These are phyloP conservation scores for Helichrysum umbraculigerum DNA, from an alignment of 129 eudicot genomes.

Conservation along the genomic window DNA sequence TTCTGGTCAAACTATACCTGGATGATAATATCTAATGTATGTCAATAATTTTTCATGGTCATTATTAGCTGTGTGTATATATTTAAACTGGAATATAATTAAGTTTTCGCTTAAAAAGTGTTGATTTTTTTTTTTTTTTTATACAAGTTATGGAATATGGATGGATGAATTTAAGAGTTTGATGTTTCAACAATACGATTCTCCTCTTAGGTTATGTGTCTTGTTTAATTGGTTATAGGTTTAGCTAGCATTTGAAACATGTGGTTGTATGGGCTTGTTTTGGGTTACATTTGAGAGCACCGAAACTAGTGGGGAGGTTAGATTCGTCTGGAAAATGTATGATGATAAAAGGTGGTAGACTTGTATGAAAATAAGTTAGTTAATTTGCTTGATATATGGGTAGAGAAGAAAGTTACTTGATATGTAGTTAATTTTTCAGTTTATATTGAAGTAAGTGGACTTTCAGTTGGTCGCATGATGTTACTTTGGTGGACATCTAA, in stretches of 20 bases:
- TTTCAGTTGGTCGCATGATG: not conserved
- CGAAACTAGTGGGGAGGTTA: not conserved
- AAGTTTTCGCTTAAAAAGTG: not conserved
- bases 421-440: not conserved
- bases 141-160: not conserved
- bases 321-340: conserved; percentile 5
- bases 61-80: not conserved
- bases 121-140: not conserved
- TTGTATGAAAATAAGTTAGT: not conserved
- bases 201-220: not conserved
- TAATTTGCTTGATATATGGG: conserved; percentile 6
- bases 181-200: not conserved
- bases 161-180: not conserved
- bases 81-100: not conserved
- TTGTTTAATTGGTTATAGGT: not conserved
- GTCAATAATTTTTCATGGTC: not conserved
- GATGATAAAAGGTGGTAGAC: not conserved
- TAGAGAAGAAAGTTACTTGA: not conserved
- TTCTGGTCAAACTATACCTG: conserved; percentile 24
- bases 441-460: not conserved
- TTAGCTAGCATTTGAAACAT: not conserved
- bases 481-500: too few species aligned
- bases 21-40: not conserved
- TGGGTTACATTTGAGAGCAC: not conserved
- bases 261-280: not conserved